Evolutionary conservation across 495 filamentous ascomycete species (phyloP), one percentile per base, ranked within the genome.

Genomic region (Talaromyces stipitatus): DNA sequence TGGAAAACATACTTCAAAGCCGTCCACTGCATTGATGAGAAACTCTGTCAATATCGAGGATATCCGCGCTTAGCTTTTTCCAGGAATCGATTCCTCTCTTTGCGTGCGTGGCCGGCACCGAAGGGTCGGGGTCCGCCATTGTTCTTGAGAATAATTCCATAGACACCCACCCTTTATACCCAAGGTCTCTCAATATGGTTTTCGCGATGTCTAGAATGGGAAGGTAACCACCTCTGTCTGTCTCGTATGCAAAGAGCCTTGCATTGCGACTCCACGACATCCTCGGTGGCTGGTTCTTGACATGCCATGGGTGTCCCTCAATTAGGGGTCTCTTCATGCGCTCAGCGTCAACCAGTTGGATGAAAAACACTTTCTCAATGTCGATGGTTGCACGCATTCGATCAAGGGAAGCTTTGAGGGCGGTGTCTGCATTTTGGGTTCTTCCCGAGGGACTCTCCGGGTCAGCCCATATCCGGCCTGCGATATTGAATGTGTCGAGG

Each of bases 251-350:
- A 61, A 92, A 92, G 7, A 92, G 64, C 28, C 89, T 69, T 58
- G 85, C 87, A 63, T 91, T 92, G 10, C 89, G 75, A 22, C 83
- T 86, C 90, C 90, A 95, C 64, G 78, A 87, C 90, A 92, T 92
- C n/a, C 86, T 72, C 2, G 77, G 66, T 50, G 83, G 82, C 69
- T 91, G 86, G 7, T 74, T 79, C 0, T 75, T 59, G 8, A 83
- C 72, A 65, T 87, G 78, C 83, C 85, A 55, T 87, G 66, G 52
- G 88, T 84, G 3, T 85, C 84, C 71, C 62, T 83, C 71, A 14
- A 62, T 64, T 68, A 83, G 90, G 14, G 77, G 71, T 63, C 91
- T 87, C 1, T 59, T 54, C 1, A 91, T 73, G 23, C 80, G 73
- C 67, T 89, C 87, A 12, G 83, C 90, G 59, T 95, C 88, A 4